A percentile compares a stretch with the other conserved stretches of the same genome.
phyloP scores from a whole-genome alignment of 2,329 filamentous ascomycete species.

The Phialophora expanda region DNA sequence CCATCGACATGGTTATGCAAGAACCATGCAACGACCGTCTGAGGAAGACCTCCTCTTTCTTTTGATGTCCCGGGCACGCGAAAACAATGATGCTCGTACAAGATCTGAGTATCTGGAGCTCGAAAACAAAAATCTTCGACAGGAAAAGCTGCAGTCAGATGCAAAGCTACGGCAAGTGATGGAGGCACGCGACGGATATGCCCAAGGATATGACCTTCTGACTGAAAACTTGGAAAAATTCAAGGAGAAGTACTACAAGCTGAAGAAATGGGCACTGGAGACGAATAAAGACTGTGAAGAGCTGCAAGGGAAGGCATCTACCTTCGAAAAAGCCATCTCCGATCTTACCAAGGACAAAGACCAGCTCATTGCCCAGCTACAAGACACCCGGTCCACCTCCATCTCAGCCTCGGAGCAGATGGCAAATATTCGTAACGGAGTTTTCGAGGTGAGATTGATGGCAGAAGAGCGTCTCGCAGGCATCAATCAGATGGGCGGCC shows the following conservation, averaged over 20 bases:
- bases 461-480: constrained; percentile 4
- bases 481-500: constrained; percentile 14
- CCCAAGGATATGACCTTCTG: constrained; percentile 19
- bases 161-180: constrained; percentile 19
- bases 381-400: constrained; percentile 9
- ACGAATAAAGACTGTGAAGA: constrained; percentile 32
- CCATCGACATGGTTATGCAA: neutral
- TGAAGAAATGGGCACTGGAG: constrained; percentile 37
- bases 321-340: constrained; percentile 11
- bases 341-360: constrained; percentile 24
- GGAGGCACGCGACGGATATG: constrained; percentile 15
- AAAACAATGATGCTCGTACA: constrained; percentile 13
- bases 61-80: constrained; percentile 31
- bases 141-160: constrained; percentile 16
- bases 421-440: constrained; percentile 11
- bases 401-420: constrained; percentile 7
- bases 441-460: constrained; percentile 19
- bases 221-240: constrained; percentile 18
- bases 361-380: constrained; percentile 21
- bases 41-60: constrained; percentile 37
- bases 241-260: constrained; percentile 35
- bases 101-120: constrained; percentile 20
- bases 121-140: constrained; percentile 20
- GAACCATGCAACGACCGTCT: constrained; percentile 15
- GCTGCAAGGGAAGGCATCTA: constrained; percentile 22